Conservation (phyloP, 257 asterid genomes). For the Capsicum pubescens region DNA sequence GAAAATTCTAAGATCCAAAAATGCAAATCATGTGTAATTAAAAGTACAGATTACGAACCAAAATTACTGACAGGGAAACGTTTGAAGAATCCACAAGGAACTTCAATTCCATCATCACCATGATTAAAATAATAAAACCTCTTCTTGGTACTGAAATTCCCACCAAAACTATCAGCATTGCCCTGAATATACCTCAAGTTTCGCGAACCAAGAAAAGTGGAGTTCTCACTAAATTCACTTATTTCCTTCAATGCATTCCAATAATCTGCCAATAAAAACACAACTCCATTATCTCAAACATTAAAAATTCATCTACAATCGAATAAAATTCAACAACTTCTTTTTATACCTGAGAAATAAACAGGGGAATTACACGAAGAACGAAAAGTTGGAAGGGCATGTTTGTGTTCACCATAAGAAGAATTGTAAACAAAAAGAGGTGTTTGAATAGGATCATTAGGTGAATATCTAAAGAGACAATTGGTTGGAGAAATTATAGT, state of each 20-base stretch:
- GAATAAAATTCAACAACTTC: neutral
- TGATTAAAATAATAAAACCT: constrained; percentile 63
- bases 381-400: constrained; percentile 78
- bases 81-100: constrained; percentile 90
- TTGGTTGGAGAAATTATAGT: constrained; percentile 56
- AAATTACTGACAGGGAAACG: constrained; percentile 50
- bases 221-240: constrained; percentile 40
- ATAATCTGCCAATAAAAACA: constrained; percentile 57
- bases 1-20: neutral
- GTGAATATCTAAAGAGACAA: constrained; percentile 75
- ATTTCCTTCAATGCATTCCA: constrained; percentile 55
- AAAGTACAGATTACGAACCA: constrained; percentile 50
- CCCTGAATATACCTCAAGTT: constrained; percentile 61
- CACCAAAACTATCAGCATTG: constrained; percentile 65
- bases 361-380: constrained; percentile 84
- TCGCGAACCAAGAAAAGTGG: constrained; percentile 41
- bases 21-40: neutral
- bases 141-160: constrained; percentile 58
- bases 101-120: constrained; percentile 37
- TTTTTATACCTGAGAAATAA: constrained; percentile 64
- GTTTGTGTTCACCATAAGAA: constrained; percentile 92
- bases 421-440: constrained; percentile 73
- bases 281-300: constrained; percentile 26
- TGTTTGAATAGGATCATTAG: constrained; percentile 69
- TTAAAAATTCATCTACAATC: neutral